phyloP scores from a whole-genome alignment of 108 stramenopile genomes.

The Aureococcus anophagefferens region DNA sequence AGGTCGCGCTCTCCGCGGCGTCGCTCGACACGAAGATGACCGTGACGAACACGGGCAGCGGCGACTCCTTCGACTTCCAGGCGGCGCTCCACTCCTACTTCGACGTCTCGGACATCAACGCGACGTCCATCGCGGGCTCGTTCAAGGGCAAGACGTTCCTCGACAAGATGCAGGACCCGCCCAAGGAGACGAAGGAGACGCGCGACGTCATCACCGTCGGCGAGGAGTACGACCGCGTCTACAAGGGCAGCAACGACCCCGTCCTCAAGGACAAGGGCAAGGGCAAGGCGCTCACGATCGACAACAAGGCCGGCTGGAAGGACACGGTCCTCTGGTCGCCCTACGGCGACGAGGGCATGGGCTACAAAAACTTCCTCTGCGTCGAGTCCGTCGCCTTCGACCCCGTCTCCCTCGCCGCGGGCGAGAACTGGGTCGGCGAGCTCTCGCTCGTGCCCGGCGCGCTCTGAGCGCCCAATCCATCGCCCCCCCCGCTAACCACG shows the following conservation, averaged over 20 bases:
- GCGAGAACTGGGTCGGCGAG: constrained; percentile 27
- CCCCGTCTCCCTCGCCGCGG: constrained; percentile 7
- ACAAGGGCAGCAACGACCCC: constrained; percentile 83
- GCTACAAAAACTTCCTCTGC: constrained; percentile 88
- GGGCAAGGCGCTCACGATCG: constrained; percentile 65
- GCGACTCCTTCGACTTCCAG: constrained; percentile 70
- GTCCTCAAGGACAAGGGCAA: constrained; percentile 76
- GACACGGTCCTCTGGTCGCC: constrained; percentile 91
- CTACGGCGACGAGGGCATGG: constrained; percentile 87
- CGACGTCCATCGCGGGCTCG: constrained; percentile 71
- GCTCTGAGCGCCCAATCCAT: no score
- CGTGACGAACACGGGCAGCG: constrained; percentile 25
- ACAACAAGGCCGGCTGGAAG: constrained; percentile 76
- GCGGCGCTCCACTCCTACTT: constrained; percentile 91
- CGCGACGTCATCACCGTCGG: constrained; percentile 67
- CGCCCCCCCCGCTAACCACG: no score
- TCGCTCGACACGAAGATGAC: constrained; percentile 71
- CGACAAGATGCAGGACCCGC: constrained; percentile 65
- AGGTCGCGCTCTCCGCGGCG: constrained; percentile 61
- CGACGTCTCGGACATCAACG: constrained; percentile 75
- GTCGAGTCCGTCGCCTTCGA: constrained; percentile 64
- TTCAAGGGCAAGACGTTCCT: constrained; percentile 78
- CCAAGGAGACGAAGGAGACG: constrained; percentile 68
- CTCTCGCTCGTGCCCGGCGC: constrained; percentile 12
- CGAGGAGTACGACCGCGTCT: constrained; percentile 82